Percentiles rank a stretch among this genome's conserved stretches.
These are phyloP conservation scores for Aotearoamyces nothofagi DNA, from an alignment of 2,329 filamentous ascomycete species.

Conservation along the genomic window DNA sequence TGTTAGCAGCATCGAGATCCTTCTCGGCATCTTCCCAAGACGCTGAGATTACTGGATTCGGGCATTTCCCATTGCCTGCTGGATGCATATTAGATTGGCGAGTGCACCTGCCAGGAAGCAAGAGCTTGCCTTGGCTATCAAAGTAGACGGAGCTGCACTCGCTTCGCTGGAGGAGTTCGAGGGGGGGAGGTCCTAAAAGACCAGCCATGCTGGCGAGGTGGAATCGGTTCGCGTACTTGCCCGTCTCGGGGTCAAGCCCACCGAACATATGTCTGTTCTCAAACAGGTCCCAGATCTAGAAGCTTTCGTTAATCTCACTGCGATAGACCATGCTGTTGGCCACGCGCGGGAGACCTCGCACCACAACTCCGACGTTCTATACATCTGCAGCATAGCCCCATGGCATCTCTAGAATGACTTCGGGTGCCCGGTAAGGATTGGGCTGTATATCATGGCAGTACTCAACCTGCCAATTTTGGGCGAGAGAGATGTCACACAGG, in stretches of 20 bases:
- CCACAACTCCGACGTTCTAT: conserved; percentile 22
- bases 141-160: conserved; percentile 13
- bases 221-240: conserved; percentile 10
- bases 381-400: conserved; percentile 21
- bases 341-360: conserved; percentile 11
- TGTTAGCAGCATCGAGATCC: conserved; percentile 17
- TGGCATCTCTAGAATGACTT: conserved; percentile 22
- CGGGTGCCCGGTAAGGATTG: conserved; percentile 19
- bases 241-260: conserved; percentile 10
- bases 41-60: conserved; percentile 9
- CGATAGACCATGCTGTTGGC: conserved; percentile 5
- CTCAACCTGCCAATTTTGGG: conserved; percentile 3
- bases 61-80: conserved; percentile 12
- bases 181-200: conserved; percentile 14
- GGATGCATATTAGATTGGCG: conserved; percentile 8
- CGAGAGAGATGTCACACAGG: conserved; percentile 16
- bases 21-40: conserved; percentile 11
- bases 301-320: conserved; percentile 8
- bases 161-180: conserved; percentile 14
- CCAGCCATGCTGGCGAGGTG: conserved; percentile 15
- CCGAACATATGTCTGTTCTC: conserved; percentile 11
- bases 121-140: conserved; percentile 13
- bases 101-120: conserved; percentile 6
- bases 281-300: conserved; percentile 13
- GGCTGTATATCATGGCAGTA: conserved; percentile 7